Percentiles rank a stretch among this genome's conserved stretches.
These are phyloP conservation scores for Podospora anserina DNA, from an alignment of 495 filamentous ascomycete species.

Conservation along the genomic window DNA sequence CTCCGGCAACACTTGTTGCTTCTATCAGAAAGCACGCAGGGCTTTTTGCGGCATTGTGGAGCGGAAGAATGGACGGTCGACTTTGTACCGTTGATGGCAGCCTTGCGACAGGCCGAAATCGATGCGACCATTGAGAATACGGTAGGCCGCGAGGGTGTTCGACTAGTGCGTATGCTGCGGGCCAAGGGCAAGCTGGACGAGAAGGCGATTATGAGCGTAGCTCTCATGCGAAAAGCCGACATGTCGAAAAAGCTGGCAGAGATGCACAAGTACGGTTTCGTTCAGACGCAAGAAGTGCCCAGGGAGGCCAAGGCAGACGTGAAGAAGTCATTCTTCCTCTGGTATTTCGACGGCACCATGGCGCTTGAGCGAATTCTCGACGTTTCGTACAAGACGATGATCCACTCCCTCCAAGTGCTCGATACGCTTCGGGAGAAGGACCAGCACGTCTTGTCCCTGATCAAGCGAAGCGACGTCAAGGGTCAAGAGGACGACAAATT, in stretches of 20 bases:
- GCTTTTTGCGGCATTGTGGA: constrained; percentile 63
- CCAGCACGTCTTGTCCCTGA: constrained; percentile 67
- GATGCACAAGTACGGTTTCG: constrained; percentile 77
- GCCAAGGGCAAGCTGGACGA: constrained; percentile 90
- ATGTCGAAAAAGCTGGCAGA: constrained; percentile 74
- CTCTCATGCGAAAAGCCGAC: constrained; percentile 73
- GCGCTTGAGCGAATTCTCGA: constrained; percentile 63
- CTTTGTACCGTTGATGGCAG: constrained; percentile 64
- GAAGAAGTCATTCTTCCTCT: constrained; percentile 78
- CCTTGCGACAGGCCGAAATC: constrained; percentile 68
- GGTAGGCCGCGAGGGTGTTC: constrained; percentile 70
- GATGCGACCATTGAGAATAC: constrained; percentile 71
- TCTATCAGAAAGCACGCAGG: constrained; percentile 66
- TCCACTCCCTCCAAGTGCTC: constrained; percentile 73
- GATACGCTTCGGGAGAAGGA: constrained; percentile 66
- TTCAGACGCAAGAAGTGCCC: constrained; percentile 90
- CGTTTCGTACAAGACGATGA: constrained; percentile 83
- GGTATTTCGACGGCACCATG: constrained; percentile 79
- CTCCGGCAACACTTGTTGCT: constrained; percentile 66
- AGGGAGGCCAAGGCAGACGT: constrained; percentile 73
- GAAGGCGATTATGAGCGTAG: constrained; percentile 69
- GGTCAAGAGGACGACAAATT: constrained; percentile 77
- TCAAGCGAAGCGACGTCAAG: constrained; percentile 75
- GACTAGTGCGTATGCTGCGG: constrained; percentile 75
- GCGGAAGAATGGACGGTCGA: constrained; percentile 75